Base-by-base conservation (phyloP, 495 filamentous ascomycete genomes). In the Aspergillus diversus region DNA sequence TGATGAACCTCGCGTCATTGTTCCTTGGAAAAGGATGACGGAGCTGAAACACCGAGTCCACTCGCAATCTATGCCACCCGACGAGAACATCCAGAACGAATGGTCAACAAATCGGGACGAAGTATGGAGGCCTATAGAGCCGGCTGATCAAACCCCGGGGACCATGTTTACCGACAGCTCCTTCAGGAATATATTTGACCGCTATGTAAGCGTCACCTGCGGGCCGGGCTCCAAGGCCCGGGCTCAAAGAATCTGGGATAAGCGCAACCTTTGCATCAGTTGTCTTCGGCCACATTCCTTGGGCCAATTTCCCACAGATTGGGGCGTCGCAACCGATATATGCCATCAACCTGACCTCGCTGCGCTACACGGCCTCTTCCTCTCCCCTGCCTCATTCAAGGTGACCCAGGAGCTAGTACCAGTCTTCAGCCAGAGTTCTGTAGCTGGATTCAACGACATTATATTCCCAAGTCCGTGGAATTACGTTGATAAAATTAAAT, bases 311-410 rank as follows among this genome's bases (percentile, higher is more conserved):
- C 78, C 91, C 0, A 72, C 78, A 31, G 79, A 91, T 66, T 93
- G 89, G 85, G 75, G 83, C 15, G 69, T 85, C 11, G 83, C 88
- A 5, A 82, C 84, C 8, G 83, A 90, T 33, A 81, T 90, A 50
- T 96, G 91, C 70, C 89, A 93, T 63, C 91, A 96, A 66, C 87
- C 91, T 1, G 91, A 96, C 65, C 79, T 96, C 47, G 84, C 87
- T 16, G 80, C 86, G 42, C 79, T 93, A 4, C 91, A 94, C 66
- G 88, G 89, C 42, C 83, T 92, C 58, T 80, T 90, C 71, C 80
- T 89, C 33, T 87, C 81, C 0, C 84, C 90, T 0, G 80, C 90
- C 1, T 81, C 86, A 7, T 82, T 87, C 59, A 84, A 85, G 48
- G 81, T 86, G 1, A 76, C 87, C 0, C 83, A 87, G 51, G 82